Percentiles rank a stretch among this genome's conserved stretches.
Evolutionary conservation across 2,329 filamentous ascomycete genomes (phyloP).

Genomic region (Aspergillus sclerotialis): DNA sequence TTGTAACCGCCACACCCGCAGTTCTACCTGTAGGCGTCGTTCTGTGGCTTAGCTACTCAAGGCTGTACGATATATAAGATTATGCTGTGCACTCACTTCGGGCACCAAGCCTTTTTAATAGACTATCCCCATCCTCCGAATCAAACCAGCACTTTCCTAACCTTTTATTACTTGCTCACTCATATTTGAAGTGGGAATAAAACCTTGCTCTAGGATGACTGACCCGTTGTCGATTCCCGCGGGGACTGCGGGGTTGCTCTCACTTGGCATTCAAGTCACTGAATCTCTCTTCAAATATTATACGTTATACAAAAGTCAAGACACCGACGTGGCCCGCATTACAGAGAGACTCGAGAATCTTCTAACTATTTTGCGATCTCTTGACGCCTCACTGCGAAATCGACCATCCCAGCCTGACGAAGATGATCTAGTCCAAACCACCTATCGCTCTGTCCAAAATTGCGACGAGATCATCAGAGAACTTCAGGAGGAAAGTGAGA

Average conservation of each 20-base stretch:
- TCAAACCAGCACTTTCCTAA: too few species aligned
- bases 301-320: not conserved
- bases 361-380: not conserved
- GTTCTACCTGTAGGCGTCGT: too few species aligned
- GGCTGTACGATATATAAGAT: too few species aligned
- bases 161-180: too few species aligned
- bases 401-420: not conserved
- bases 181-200: too few species aligned
- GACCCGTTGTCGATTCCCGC: slow-evolving; percentile 21
- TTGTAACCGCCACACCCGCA: too few species aligned
- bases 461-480: not conserved
- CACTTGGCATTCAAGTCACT: slow-evolving; percentile 30
- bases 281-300: slow-evolving; percentile 7
- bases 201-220: slow-evolving; percentile 15
- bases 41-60: too few species aligned
- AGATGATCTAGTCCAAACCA: not conserved
- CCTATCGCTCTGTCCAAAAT: not conserved
- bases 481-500: not conserved
- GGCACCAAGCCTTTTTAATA: too few species aligned
- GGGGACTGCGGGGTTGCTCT: slow-evolving; percentile 27
- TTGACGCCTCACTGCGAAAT: not conserved
- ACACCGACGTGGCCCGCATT: not conserved
- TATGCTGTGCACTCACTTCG: too few species aligned
- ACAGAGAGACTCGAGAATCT: not conserved
- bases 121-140: too few species aligned